Percentiles rank a stretch among this genome's conserved stretches.
Evolutionary conservation across 139 green algal species (phyloP).

Genomic region (Pleodorina starrii): DNA sequence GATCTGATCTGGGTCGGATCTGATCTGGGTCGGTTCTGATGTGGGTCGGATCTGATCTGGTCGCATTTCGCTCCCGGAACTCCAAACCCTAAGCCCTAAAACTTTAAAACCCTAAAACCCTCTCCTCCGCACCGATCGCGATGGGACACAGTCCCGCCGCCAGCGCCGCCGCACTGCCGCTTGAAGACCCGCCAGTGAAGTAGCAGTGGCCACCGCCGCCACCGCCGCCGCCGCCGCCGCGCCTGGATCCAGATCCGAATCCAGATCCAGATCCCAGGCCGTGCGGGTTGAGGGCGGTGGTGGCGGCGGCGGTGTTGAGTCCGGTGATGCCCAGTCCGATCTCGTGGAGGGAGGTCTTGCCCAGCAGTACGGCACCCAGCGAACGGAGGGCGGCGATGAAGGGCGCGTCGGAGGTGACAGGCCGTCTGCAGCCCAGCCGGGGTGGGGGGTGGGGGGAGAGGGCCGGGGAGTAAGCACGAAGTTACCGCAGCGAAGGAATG

Average conservation of each 20-base stretch:
- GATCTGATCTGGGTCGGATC: too few species aligned
- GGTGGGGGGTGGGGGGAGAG: background rate
- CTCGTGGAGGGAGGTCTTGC: slow-evolving; percentile 86
- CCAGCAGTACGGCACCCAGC: slow-evolving; percentile 80
- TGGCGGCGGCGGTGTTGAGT: slow-evolving; percentile 33
- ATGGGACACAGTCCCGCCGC: slow-evolving; percentile 82
- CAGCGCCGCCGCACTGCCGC: slow-evolving; percentile 77
- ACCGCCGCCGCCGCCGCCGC: background rate
- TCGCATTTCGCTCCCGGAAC: too few species aligned
- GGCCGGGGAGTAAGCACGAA: background rate
- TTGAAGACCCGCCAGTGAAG: slow-evolving; percentile 71
- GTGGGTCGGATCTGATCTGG: too few species aligned
- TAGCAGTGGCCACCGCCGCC: background rate
- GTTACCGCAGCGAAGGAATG: background rate
- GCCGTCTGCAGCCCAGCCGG: slow-evolving; percentile 43
- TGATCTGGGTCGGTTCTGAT: too few species aligned
- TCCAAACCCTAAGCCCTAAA: background rate
- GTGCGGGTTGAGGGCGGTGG: slow-evolving; percentile 79
- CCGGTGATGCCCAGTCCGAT: slow-evolving; percentile 60
- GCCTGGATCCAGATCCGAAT: background rate
- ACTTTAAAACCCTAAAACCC: background rate
- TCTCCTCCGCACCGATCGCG: slow-evolving; percentile 70
- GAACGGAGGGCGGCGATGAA: slow-evolving; percentile 66
- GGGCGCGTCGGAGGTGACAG: slow-evolving; percentile 51
- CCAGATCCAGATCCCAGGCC: background rate